Evolutionary conservation across 2,329 filamentous ascomycete species (phyloP).

Genomic region (Albophoma yamanashiensis): DNA sequence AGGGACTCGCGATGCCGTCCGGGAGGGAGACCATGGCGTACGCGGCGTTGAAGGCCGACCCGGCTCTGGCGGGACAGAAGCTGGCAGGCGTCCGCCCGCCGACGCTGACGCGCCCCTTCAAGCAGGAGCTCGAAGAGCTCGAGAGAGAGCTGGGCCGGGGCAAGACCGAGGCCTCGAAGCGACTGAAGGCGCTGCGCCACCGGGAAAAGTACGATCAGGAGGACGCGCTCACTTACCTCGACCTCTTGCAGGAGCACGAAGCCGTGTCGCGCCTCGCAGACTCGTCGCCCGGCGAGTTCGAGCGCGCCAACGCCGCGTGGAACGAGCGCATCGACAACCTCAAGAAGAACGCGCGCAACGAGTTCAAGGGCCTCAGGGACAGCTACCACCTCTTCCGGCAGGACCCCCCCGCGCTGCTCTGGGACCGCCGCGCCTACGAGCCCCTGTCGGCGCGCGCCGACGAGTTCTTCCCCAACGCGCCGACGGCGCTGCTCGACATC

Average conservation of each 20-base stretch:
- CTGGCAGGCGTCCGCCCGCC: constrained; percentile 20
- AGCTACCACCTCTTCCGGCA: constrained; percentile 41
- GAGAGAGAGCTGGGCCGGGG: constrained; percentile 15
- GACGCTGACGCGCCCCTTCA: constrained; percentile 26
- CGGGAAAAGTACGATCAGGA: constrained; percentile 14
- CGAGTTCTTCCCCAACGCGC: constrained; percentile 58
- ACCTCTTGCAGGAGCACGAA: constrained; percentile 23
- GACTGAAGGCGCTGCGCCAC: constrained; percentile 17
- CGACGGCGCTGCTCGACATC: constrained; percentile 53
- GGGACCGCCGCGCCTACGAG: constrained; percentile 63
- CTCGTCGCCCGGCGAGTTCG: constrained; percentile 13
- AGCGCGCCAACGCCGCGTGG: constrained; percentile 20
- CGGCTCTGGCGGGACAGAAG: constrained; percentile 8
- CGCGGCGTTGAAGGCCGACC: constrained; percentile 11
- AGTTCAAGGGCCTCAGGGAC: constrained; percentile 35
- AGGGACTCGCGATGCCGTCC: constrained; percentile 30
- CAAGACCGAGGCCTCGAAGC: neutral
- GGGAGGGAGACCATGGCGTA: constrained; percentile 28
- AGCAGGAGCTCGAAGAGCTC: constrained; percentile 29
- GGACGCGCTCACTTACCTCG: constrained; percentile 13
- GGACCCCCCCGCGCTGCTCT: constrained; percentile 43
- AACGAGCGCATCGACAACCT: constrained; percentile 19
- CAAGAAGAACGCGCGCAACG: constrained; percentile 20
- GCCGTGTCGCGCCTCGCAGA: constrained; percentile 10
- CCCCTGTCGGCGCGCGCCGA: constrained; percentile 45